Percentiles rank a stretch among this genome's conserved stretches.
phyloP scores from a whole-genome alignment of 2,329 filamentous ascomycete genomes.

The Apiospora koreana region DNA sequence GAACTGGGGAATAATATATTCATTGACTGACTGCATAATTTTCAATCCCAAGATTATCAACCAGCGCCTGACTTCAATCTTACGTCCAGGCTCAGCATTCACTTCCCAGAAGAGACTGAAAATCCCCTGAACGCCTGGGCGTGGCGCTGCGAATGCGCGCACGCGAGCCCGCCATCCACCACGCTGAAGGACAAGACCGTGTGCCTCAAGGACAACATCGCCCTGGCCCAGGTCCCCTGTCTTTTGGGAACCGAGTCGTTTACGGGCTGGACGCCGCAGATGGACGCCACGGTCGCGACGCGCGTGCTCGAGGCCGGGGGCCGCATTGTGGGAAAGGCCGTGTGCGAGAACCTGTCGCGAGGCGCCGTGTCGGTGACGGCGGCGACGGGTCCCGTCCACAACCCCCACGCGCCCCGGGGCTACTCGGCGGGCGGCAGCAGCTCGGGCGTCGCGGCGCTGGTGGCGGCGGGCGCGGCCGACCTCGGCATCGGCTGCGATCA shows the following conservation, averaged over 20 bases:
- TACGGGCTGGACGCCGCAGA: conserved; percentile 37
- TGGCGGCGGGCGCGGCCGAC: conserved; percentile 35
- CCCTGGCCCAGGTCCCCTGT: conserved; percentile 44
- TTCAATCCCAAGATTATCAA: conserved; percentile 35
- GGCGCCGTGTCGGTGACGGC: conserved; percentile 43
- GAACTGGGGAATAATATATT: neutral
- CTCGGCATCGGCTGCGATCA: conserved; percentile 37
- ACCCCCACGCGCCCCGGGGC: conserved; percentile 42
- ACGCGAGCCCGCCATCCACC: conserved; percentile 26
- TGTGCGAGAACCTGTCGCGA: conserved; percentile 49
- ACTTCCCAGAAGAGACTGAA: conserved; percentile 32
- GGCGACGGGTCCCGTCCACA: conserved; percentile 47
- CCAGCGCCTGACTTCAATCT: conserved; percentile 24
- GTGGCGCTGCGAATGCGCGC: conserved; percentile 39
- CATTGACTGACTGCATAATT: conserved; percentile 13
- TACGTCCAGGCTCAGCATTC: conserved; percentile 26
- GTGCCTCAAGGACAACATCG: conserved; percentile 50
- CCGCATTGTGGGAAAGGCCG: conserved; percentile 41
- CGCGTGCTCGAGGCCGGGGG: conserved; percentile 43
- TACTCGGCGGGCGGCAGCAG: conserved; percentile 50
- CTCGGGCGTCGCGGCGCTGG: conserved; percentile 43
- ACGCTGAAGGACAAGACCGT: conserved; percentile 42
- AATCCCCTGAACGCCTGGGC: conserved; percentile 45
- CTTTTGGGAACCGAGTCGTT: conserved; percentile 43
- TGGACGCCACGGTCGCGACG: conserved; percentile 46